Evolutionary conservation across 495 filamentous ascomycete species (phyloP), one percentile per base, ranked within the genome.

Genomic region (Bombardia bombarda): DNA sequence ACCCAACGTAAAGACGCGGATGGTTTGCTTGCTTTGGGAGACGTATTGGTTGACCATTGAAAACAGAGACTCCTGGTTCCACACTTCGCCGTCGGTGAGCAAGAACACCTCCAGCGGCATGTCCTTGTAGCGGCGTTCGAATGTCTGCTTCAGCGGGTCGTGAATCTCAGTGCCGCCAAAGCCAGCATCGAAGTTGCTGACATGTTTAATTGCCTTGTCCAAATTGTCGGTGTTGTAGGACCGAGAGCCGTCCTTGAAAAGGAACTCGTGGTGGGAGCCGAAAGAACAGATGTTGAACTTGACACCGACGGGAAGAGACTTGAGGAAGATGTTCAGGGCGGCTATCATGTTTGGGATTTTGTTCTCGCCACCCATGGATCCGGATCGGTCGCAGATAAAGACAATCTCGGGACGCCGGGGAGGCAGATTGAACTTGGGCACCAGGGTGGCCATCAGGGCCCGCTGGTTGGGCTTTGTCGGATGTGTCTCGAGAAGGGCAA

Each of bases 251-350:
- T 57, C 14, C 10, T 26, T 33, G 73, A 83, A 89, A 10, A 89
- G 63, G 43, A 82, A 78, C 0, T 58, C 53, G 47, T 73, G 49
- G 0, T 14, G 12, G 17, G 40, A 62, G 8, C 83, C 83, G 46
- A 88, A 88, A 1, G 78, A 83, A 58, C 77, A 82, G 44, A 87
- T 85, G 57, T 88, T 86, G 66, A 88, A 87, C 52, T 73, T 77
- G 38, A 78, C 62, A 1, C 81, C 81, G 1, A 78, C 46, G 2
- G 83, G 83, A 13, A 88, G 58, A 0, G 78, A 83, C 49, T 84
- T 85, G 24, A 88, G 64, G 48, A 87, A 83, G n/a, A 86, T 59
- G 2, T 66, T 67, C 20, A 87, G 63, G 3, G 82, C 83, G 6
- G 69, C 63, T 13, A 69, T 54, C 20, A 84, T 58, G 13, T 75